Evolutionary conservation across 169 alveolate genomes (phyloP), one percentile per base, ranked within the genome.

Genomic region (Plasmodium sp.): DNA sequence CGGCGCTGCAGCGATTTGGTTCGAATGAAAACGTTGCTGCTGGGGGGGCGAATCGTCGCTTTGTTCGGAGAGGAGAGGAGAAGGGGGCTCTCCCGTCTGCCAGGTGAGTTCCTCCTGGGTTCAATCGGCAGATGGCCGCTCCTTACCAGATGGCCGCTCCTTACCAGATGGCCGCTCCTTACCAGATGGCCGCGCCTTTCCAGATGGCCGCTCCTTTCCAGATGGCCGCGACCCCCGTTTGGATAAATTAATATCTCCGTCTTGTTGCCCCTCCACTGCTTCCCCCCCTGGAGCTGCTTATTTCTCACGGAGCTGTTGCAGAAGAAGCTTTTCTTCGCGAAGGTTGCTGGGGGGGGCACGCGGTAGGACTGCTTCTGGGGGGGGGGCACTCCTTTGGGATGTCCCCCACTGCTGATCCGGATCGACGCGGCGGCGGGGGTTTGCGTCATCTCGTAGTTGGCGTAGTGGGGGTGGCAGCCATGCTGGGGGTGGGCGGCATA

Each of bases 221-320:
- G 27, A 22, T 22, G 27, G 0, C 27, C 27, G 27, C 27, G 27
- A 12, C 36, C 34, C 16, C 62, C 62, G 67, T 86, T 77, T 22
- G 77, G 80, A 33, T 86, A 86, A 34, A 86, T 75, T 16, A 86
- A 54, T 67, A 86, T 86, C 74, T 86, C 93, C 1, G 93, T 79
- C 34, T 75, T 86, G 14, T 34, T 7, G 5, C 67, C 85, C n/a
- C n/a, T 77, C 56, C 27, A 18, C 41, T 75, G 39, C 6, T 45
- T 86, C 41, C 2, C 7, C 1, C 39, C 77, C 5, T 75, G 58
- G 18, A 36, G 62, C 22, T 51, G 18, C 18, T 33, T 33, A 41
- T 75, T 86, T 45, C 77, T 75, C 16, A 16, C n/a, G 10, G 83
- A 56, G 22, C 51, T 75, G 41, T 86, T 86, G 62, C 93, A 86